Percentiles rank a stretch among this genome's conserved stretches.
Conservation (phyloP, 2,329 filamentous ascomycete genomes). For the Helminthosporium solani region DNA sequence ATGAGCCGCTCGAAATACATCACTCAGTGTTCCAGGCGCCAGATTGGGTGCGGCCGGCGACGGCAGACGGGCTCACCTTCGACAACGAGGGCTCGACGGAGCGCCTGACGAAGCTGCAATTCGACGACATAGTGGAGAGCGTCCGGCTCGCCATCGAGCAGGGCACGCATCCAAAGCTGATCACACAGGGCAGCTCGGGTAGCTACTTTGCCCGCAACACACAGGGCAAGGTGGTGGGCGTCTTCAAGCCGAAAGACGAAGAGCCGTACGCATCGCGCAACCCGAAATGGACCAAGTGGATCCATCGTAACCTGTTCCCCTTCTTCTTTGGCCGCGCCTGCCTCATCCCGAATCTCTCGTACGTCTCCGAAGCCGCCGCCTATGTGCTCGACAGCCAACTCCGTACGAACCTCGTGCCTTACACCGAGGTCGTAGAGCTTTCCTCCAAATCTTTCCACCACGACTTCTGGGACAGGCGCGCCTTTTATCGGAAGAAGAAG, state of each 20-base stretch:
- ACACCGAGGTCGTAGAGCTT: conserved; percentile 90
- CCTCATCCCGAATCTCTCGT: conserved; percentile 94
- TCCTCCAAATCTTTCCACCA: conserved; percentile 98
- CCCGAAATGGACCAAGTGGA: conserved; percentile 99
- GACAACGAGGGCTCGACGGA: conserved; percentile 58
- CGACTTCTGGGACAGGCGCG: conserved; percentile 92
- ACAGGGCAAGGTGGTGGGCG: conserved; percentile 90
- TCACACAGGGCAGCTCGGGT: conserved; percentile 93
- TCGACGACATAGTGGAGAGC: conserved; percentile 85
- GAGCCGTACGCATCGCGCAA: conserved; percentile 96
- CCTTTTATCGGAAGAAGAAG: conserved; percentile 84
- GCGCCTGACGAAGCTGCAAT: conserved; percentile 74
- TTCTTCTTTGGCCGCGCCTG: conserved; percentile 96
- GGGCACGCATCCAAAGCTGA: conserved; percentile 91
- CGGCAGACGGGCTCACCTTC: conserved; percentile 68
- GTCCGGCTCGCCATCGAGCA: conserved; percentile 88
- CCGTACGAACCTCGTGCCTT: conserved; percentile 88
- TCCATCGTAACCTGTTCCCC: conserved; percentile 94
- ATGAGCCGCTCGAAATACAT: conserved; percentile 90
- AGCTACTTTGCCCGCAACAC: conserved; percentile 95
- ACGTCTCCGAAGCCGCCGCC: conserved; percentile 95
- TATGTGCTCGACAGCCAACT: conserved; percentile 92
- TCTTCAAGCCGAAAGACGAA: conserved; percentile 99
- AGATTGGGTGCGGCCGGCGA: conserved; percentile 79
- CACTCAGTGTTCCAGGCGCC: conserved; percentile 95